Base-by-base conservation (phyloP, 305 asterid genomes). In the Plantago rigida region DNA sequence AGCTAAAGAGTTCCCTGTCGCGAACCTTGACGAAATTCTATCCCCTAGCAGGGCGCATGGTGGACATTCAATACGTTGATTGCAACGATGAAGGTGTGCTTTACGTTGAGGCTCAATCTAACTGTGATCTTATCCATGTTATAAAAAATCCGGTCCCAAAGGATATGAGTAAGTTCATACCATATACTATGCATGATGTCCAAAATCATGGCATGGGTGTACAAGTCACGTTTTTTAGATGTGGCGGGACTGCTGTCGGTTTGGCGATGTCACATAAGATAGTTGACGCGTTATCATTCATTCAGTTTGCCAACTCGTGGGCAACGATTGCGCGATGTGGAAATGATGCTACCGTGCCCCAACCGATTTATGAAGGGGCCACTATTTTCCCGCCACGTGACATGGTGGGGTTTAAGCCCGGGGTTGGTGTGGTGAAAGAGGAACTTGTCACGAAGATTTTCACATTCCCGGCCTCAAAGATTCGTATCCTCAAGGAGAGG, bases 21-120 rank as follows among this genome's bases (percentile, higher is more conserved):
- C 22, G 36, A 44, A 52, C 17, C 60, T 69, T 79, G 8, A 48
- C 75, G 0, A 22, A 4, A n/a, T 75, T 60, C 47, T 73, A 76
- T 56, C 84, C 84, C 10, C 59, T 79, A 10, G 74, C 77, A 0
- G 81, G 81, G 9, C 73, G 79, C 51, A 65, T 70, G 4, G 56
- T 63, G 61, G 77, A 51, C 13, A 57, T 58, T 26, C 39, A 63
- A 9, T 67, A 68, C 28, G 69, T 76, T n/a, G 65, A 64, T 45
- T 79, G 84, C 79, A 68, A 54, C 56, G 79, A 75, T 49, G 59
- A 39, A 14, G 84, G 84, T 0, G 59, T 41, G 0, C 77, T 76
- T 26, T 78, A 13, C 9, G 0, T 56, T 19, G 72, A 69, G 42
- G 76, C 76, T 22, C 29, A 52, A 68, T 75, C 73, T 0, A 13